Evolutionary conservation across 192 early-diverging fungal genomes (phyloP).

Genomic region (Paraglomus occultum): DNA sequence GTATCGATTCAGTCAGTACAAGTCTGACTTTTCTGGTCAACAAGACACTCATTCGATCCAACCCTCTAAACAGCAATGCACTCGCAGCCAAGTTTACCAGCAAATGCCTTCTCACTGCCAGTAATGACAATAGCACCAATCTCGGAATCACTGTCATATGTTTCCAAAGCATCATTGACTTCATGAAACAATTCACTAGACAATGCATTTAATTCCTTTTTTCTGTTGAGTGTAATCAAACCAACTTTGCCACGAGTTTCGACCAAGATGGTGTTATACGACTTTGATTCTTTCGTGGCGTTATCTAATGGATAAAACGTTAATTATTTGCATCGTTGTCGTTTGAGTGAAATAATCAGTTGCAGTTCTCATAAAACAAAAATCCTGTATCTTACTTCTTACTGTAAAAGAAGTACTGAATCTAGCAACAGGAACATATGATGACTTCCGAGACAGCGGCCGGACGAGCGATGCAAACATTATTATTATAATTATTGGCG

Average conservation of each 20-base stretch:
- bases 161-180: slow-evolving; percentile 81
- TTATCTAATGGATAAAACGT: no score
- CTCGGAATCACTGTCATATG: slow-evolving; percentile 69
- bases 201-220: slow-evolving; percentile 96
- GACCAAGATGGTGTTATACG: slow-evolving; percentile 53
- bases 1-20: neutral
- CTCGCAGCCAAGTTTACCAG: slow-evolving; percentile 57
- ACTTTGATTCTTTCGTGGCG: no score
- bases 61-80: neutral
- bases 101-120: slow-evolving; percentile 95
- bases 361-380: no score
- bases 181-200: slow-evolving; percentile 90
- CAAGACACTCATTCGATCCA: neutral
- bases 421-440: no score
- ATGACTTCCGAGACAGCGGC: no score
- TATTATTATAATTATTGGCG: no score
- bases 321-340: no score
- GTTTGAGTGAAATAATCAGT: no score
- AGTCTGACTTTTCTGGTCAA: neutral
- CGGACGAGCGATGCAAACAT: no score
- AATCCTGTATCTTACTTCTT: no score
- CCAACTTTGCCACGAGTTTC: slow-evolving; percentile 81
- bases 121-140: slow-evolving; percentile 95
- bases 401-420: no score
- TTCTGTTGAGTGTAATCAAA: slow-evolving; percentile 87